Evolutionary conservation across 1,139 yeast species (phyloP), one percentile per base, ranked within the genome.

Genomic region (Blastobotrys ciferrii): DNA sequence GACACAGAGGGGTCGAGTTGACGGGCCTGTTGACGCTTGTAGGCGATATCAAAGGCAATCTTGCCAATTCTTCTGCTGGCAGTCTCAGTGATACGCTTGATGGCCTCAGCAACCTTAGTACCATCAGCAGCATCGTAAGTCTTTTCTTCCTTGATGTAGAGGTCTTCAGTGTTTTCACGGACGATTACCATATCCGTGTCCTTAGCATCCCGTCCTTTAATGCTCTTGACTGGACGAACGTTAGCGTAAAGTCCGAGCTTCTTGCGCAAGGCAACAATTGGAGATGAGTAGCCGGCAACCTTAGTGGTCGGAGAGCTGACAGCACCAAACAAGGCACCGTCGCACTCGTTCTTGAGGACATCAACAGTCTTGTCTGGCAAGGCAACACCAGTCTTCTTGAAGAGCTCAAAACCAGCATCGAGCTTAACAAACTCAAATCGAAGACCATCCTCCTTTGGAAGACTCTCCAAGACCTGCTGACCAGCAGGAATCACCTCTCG

Each of bases 401-500:
- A 92, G 60, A 85, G 80, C 69, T 91, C 97, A 68, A 83, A 92
- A 35, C 98, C 98, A 54, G 98, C 99, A 53, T 87, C 84, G 62
- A 92, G 78, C 63, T 88, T 80, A 47, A 87, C 84, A 63, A 92
- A 92, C 58, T 88, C 87, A 64, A 92, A 92, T 48, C 80, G 75
- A 58, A 92, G 78, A 45, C 86, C 94, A 63, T 76, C 86, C 57
- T 78, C 76, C 28, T 82, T 68, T 45, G 95, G 94, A 52, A 92
- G 78, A 54, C 82, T 83, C 70, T 91, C 92, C 60, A 92, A 77
- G 28, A 92, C 80, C 53, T 87, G 85, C 63, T 79, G 78, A 62
- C 98, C 98, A 43, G 98, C 83, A 54, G 98, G 98, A 55, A 92
- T 89, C 45, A 92, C 98, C 71, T 92, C 98, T 64, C 87, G 82